Evolutionary conservation across 768 basidiomycete species (phyloP).

Genomic region (Termitomyces sp.): DNA sequence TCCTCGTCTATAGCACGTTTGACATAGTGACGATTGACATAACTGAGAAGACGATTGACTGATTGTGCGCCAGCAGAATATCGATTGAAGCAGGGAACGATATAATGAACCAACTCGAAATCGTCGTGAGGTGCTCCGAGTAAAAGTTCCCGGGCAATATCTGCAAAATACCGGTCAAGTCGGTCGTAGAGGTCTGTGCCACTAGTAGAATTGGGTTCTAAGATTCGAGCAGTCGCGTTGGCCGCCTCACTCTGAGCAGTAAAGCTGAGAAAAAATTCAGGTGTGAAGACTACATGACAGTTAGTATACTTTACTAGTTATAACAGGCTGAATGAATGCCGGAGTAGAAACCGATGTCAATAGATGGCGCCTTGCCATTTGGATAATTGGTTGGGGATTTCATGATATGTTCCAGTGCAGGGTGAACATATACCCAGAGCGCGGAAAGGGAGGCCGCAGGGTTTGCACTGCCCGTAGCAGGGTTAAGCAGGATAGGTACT

Average conservation of each 20-base stretch:
- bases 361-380: slow-evolving; percentile 56
- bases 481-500: slow-evolving; percentile 34
- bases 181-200: slow-evolving; percentile 70
- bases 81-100: slow-evolving; percentile 66
- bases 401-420: slow-evolving; percentile 73
- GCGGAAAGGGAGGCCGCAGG: slow-evolving; percentile 67
- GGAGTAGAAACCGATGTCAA: slow-evolving; percentile 68
- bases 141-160: slow-evolving; percentile 53
- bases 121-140: slow-evolving; percentile 65
- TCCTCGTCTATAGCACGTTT: slow-evolving; percentile 75
- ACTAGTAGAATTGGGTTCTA: slow-evolving; percentile 28
- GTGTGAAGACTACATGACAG: slow-evolving; percentile 6
- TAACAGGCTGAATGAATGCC: slow-evolving; percentile 80
- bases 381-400: slow-evolving; percentile 57
- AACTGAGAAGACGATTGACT: slow-evolving; percentile 69
- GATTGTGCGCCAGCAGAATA: slow-evolving; percentile 63
- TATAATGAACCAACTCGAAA: slow-evolving; percentile 58
- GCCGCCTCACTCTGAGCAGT: slow-evolving; percentile 49
- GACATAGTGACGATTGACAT: slow-evolving; percentile 74
- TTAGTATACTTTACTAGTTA: slow-evolving; percentile 55
- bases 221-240: slow-evolving; percentile 23
- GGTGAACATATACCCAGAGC: slow-evolving; percentile 70
- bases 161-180: slow-evolving; percentile 66
- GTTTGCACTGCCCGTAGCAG: slow-evolving; percentile 61
- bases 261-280: slow-evolving; percentile 30